Evolutionary conservation across 352 stramenopile species (phyloP), one percentile per base, ranked within the genome.

Genomic region (Phytopythium chamaehyphon): DNA sequence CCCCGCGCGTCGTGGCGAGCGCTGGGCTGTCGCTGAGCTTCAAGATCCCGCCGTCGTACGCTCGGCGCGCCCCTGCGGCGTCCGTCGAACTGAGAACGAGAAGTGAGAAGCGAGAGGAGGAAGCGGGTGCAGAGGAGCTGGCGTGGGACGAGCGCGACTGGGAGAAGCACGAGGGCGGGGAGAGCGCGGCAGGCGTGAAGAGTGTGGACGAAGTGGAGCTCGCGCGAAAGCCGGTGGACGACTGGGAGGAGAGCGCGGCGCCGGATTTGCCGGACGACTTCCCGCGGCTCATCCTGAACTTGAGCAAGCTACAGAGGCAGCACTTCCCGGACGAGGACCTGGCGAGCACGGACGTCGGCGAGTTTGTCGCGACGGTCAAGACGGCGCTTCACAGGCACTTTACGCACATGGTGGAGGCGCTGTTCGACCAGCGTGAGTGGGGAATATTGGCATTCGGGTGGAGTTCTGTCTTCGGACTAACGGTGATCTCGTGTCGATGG

Each of bases 251-350:
- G 35, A 54, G 73, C 9, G 55, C 57, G 8, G 39, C 52, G 14
- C 59, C 60, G 1, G 71, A 76, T 0, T 59, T 90, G 10, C 79
- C 79, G 0, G 76, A 90, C 36, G 76, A 88, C 40, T 90, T 90
- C 45, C 79, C 79, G 2, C 45, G 84, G 44, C 68, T 90, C 24
- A 62, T 90, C 21, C 63, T 90, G 19, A 90, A 90, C 51, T 51
- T 88, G 42, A 80, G 76, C 33, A 63, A 69, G 3, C 47, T 88
- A 23, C 73, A 82, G 49, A 59, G 65, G 7, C 64, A 85, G 5
- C 72, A 88, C 45, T 85, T 86, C 39, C 66, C 69, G 10, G 55
- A 45, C 1, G 57, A 54, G 5, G 65, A 72, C n/a, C 40, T 51
- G 16, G 59, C 64, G 15, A 35, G 47, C 2, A 51, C 59, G 7